Base-by-base conservation (phyloP, 371 early-diverging fungal genomes). In the Mortierella sp. region DNA sequence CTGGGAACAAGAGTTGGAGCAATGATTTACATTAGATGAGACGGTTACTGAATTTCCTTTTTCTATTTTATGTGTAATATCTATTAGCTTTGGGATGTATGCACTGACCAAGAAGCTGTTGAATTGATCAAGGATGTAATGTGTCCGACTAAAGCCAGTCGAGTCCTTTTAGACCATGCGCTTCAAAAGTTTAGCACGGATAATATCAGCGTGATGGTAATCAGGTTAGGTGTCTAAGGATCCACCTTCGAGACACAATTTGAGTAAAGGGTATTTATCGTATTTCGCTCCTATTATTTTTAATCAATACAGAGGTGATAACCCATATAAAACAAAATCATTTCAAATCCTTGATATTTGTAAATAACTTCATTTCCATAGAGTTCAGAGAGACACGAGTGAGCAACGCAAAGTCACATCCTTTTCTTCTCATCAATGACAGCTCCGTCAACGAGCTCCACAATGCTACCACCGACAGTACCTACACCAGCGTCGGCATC, bases 71-170 rank as follows among this genome's bases (percentile, higher is more conserved):
- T 49, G 58, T 75, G 22, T 64, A 22, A 54, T n/a, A 20, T 30
- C 54, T 62, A 39, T 28, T 78, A 95, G 93, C 84, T 99, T 45
- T 98, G 99, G 99, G 99, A 99, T 87, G 99, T 98, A n/a, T 97
- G 97, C 84, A 88, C 93, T 12, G 98, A 98, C 84, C 96, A 98
- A 84, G 92, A 94, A 68, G 98, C 98, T 6, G 92, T 96, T n/a
- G 95, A 98, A 77, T 84, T 97, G 69, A 87, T 97, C 67, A 87
- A 89, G 80, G 92, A 92, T 51, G 88, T 91, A 22, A 35, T 77
- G 37, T 94, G 96, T 81, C 95, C 97, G 39, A 92, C 93, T 65
- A 87, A 86, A 57, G 98, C 98, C 2, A 92, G 95, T 69, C 91
- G 94, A 67, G 85, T 88, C 43, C 88, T 99, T 54, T 83, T 98